Conservation (phyloP, 768 basidiomycete genomes). For the Tephrocybe sp. region DNA sequence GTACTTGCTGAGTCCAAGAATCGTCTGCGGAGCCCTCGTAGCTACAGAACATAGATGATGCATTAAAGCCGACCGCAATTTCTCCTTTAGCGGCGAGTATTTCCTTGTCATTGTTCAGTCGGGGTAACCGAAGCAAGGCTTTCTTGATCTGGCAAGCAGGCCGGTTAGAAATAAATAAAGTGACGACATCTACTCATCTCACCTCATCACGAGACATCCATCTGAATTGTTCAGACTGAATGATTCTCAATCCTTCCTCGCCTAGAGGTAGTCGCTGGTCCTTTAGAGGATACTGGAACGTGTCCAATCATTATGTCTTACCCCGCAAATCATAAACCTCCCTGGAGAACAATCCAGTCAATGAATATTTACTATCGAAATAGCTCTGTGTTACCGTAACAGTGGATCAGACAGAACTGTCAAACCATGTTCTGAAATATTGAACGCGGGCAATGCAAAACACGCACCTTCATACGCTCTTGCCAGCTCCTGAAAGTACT, state of each 20-base stretch:
- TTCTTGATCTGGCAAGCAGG: slow-evolving; percentile 38
- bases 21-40: slow-evolving; percentile 27
- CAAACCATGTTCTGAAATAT: neutral
- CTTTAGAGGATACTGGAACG: neutral
- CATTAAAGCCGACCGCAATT: slow-evolving; percentile 45
- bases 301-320: slow-evolving; percentile 11
- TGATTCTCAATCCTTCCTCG: slow-evolving; percentile 34
- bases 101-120: slow-evolving; percentile 30
- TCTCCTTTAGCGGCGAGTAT: slow-evolving; percentile 43
- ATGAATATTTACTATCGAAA: slow-evolving; percentile 17
- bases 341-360: slow-evolving; percentile 29
- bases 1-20: slow-evolving; percentile 23
- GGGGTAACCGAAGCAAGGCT: slow-evolving; percentile 34
- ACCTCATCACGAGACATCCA: slow-evolving; percentile 49
- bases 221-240: slow-evolving; percentile 44
- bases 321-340: slow-evolving; percentile 78
- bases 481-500: slow-evolving; percentile 72
- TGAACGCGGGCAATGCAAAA: no score
- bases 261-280: slow-evolving; percentile 15
- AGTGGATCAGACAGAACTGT: slow-evolving; percentile 72
- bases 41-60: slow-evolving; percentile 42
- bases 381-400: slow-evolving; percentile 40
- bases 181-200: neutral
- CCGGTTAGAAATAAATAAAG: neutral
- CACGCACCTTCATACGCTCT: slow-evolving; percentile 76